phyloP scores from a whole-genome alignment of 2,329 filamentous ascomycete genomes.

The Curvularia lunata region DNA sequence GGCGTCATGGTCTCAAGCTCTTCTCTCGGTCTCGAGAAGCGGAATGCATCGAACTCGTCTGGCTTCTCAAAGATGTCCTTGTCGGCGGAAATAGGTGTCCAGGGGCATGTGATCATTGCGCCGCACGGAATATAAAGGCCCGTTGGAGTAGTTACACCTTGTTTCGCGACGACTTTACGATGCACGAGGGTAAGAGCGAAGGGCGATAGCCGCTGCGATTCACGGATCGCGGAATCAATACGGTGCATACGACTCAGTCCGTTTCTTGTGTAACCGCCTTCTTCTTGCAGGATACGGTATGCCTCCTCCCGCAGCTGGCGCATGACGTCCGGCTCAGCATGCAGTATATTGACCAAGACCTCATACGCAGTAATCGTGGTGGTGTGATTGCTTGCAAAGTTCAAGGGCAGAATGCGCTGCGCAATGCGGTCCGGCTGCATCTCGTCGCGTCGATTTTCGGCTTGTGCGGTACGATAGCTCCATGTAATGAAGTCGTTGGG shows the following conservation, averaged over 20 bases:
- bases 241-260: constrained; percentile 54
- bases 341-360: constrained; percentile 36
- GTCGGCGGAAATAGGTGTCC: constrained; percentile 28
- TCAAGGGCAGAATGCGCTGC: constrained; percentile 60
- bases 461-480: constrained; percentile 60
- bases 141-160: constrained; percentile 87
- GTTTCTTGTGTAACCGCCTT: constrained; percentile 57
- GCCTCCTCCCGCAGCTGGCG: constrained; percentile 55
- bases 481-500: constrained; percentile 66
- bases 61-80: constrained; percentile 22
- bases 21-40: constrained; percentile 32
- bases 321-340: constrained; percentile 23
- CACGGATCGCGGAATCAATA: constrained; percentile 61
- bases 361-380: constrained; percentile 60
- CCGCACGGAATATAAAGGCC: constrained; percentile 26
- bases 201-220: constrained; percentile 59
- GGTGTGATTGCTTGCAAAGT: constrained; percentile 67
- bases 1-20: constrained; percentile 26
- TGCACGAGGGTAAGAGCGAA: constrained; percentile 57
- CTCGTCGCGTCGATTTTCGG: constrained; percentile 54
- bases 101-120: constrained; percentile 27
- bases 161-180: constrained; percentile 61
- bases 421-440: constrained; percentile 58
- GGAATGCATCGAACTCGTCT: constrained; percentile 32
- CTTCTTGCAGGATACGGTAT: constrained; percentile 40